Evolutionary conservation across 208 protist genomes (phyloP).

Genomic region (Leishmania aethiopica): DNA sequence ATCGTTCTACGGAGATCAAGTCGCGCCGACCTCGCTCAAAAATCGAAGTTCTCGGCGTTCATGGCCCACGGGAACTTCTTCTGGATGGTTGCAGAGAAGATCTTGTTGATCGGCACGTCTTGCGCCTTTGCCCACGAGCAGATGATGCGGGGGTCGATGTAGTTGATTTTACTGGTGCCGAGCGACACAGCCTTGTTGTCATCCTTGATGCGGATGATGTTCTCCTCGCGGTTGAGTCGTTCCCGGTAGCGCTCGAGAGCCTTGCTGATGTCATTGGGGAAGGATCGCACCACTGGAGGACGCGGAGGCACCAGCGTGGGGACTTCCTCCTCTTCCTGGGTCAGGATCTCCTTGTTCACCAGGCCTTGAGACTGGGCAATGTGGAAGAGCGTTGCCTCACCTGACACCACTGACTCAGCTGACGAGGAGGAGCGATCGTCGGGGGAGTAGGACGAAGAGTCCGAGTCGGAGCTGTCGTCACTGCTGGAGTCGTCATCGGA

Average conservation of each 20-base stretch:
- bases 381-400: constrained; percentile 66
- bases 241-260: constrained; percentile 72
- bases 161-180: constrained; percentile 99
- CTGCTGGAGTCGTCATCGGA: constrained; percentile 26
- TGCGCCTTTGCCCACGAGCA: constrained; percentile 96
- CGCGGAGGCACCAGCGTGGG: constrained; percentile 57
- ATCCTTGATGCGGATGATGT: constrained; percentile 85
- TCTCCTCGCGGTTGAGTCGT: constrained; percentile 83
- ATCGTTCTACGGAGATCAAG: background rate
- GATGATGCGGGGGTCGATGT: constrained; percentile 98
- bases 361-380: constrained; percentile 56
- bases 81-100: constrained; percentile 96
- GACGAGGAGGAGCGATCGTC: constrained; percentile 14
- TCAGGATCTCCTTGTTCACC: constrained; percentile 41
- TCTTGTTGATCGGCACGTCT: constrained; percentile 95
- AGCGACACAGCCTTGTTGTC: constrained; percentile 94
- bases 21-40: constrained; percentile 30
- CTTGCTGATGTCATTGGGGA: constrained; percentile 72
- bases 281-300: constrained; percentile 68
- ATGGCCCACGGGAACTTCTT: constrained; percentile 99
- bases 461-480: constrained; percentile 14
- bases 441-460: constrained; percentile 10
- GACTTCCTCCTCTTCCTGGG: constrained; percentile 54
- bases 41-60: constrained; percentile 78
- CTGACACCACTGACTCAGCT: constrained; percentile 14